Percentiles rank a stretch among this genome's conserved stretches.
Conservation (phyloP, 2,329 filamentous ascomycete species). For the Dactylonectria macrodidyma region DNA sequence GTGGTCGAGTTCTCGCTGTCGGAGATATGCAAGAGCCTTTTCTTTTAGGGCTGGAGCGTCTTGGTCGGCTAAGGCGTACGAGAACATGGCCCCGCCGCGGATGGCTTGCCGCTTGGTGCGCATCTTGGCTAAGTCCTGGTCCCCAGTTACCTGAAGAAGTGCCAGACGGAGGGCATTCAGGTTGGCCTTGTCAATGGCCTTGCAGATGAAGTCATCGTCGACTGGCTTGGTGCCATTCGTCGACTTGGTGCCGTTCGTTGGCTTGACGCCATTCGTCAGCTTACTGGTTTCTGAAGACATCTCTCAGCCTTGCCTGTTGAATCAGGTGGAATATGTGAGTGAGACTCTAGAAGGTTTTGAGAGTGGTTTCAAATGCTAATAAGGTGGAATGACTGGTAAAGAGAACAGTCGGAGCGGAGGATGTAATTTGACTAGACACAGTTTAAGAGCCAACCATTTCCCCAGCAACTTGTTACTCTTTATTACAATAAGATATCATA, state of each 20-base stretch:
- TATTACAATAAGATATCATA: too few species aligned
- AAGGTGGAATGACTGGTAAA: too few species aligned
- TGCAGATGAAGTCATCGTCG: constrained; percentile 8
- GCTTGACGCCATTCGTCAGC: neutral
- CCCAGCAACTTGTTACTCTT: too few species aligned
- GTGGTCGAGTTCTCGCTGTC: neutral
- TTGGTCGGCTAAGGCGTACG: constrained; percentile 8
- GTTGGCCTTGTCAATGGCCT: constrained; percentile 15
- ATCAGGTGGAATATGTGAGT: too few species aligned
- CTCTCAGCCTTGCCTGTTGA: too few species aligned
- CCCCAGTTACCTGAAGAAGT: constrained; percentile 9
- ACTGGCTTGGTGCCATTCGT: constrained; percentile 3
- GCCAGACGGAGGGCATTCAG: constrained; percentile 20
- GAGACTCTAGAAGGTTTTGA: too few species aligned
- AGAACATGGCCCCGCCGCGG: constrained; percentile 21
- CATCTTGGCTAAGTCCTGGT: constrained; percentile 22
- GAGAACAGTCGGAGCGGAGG: too few species aligned
- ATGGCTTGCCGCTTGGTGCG: constrained; percentile 4
- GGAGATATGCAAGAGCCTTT: constrained; percentile 16
- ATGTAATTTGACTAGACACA: too few species aligned
- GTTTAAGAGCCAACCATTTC: too few species aligned
- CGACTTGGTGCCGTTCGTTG: neutral
- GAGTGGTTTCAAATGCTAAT: too few species aligned
- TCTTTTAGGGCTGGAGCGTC: constrained; percentile 8
- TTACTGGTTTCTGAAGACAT: too few species aligned